Conservation (phyloP, 331 rosid genomes). For the Phaseolus coccineus region DNA sequence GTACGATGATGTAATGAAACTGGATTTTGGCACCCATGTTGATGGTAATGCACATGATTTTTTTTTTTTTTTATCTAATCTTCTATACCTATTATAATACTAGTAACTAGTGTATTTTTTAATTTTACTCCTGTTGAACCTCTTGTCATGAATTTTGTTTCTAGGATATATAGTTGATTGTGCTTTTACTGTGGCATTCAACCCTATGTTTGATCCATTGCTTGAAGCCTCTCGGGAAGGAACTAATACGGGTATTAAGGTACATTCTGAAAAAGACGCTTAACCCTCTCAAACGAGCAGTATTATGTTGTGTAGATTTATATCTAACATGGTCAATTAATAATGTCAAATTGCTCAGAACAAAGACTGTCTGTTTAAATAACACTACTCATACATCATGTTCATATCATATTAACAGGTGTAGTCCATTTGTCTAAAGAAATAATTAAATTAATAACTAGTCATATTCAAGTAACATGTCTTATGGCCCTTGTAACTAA, state of each 20-base stretch:
- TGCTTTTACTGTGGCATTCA: conserved; percentile 97
- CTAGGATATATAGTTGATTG: conserved; percentile 90
- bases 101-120: conserved; percentile 31
- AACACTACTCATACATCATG: neutral
- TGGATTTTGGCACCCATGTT: conserved; percentile 96
- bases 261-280: conserved; percentile 43
- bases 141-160: conserved; percentile 38
- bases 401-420: neutral
- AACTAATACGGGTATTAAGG: conserved; percentile 94
- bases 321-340: conserved; percentile 8
- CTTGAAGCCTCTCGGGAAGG: conserved; percentile 99
- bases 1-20: conserved; percentile 94
- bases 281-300: neutral
- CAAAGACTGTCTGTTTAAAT: neutral
- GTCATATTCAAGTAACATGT: conserved; percentile 16
- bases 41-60: conserved; percentile 65
- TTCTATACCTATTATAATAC: conserved; percentile 29
- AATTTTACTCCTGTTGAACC: conserved; percentile 5
- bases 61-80: conserved; percentile 19
- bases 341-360: conserved; percentile 26
- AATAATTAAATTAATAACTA: neutral
- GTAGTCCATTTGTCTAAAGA: conserved; percentile 11
- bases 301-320: neutral
- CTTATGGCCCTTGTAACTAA: neutral
- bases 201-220: conserved; percentile 87